Percentiles rank a stretch among this genome's conserved stretches.
Conservation (phyloP, 441 rosid genomes). For the Gossypium trilobum region DNA sequence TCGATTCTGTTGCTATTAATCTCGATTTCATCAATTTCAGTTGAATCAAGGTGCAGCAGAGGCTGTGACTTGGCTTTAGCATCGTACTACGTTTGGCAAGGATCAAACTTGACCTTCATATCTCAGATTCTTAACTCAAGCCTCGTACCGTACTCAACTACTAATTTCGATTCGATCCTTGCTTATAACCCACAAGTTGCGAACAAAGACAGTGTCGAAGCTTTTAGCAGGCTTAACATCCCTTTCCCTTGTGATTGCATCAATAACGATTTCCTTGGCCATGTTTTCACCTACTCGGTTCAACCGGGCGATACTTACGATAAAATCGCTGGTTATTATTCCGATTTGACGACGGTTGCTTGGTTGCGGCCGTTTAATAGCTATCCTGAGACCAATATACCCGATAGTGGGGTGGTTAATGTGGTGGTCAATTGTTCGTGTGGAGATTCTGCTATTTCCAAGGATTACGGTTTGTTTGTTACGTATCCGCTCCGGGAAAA, state of each 20-base stretch:
- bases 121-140: constrained; percentile 25
- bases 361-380: constrained; percentile 29
- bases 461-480: constrained; percentile 29
- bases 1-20: constrained; percentile 4
- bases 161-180: constrained; percentile 23
- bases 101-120: constrained; percentile 31
- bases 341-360: constrained; percentile 34
- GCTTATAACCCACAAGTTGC: constrained; percentile 25
- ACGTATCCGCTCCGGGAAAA: constrained; percentile 33
- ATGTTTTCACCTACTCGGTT: constrained; percentile 28
- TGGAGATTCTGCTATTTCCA: constrained; percentile 23
- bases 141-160: not conserved
- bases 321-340: constrained; percentile 25
- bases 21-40: constrained; percentile 19
- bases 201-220: constrained; percentile 23
- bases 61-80: constrained; percentile 46
- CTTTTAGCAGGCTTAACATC: constrained; percentile 29
- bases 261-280: constrained; percentile 34
- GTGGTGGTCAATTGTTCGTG: constrained; percentile 36
- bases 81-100: constrained; percentile 45
- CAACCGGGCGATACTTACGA: constrained; percentile 26
- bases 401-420: constrained; percentile 21
- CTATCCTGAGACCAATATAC: constrained; percentile 26
- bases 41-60: constrained; percentile 35
- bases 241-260: constrained; percentile 58